Evolutionary conservation across 1,284 basidiomycete species (phyloP).

Genomic region (Trametes polyzona): DNA sequence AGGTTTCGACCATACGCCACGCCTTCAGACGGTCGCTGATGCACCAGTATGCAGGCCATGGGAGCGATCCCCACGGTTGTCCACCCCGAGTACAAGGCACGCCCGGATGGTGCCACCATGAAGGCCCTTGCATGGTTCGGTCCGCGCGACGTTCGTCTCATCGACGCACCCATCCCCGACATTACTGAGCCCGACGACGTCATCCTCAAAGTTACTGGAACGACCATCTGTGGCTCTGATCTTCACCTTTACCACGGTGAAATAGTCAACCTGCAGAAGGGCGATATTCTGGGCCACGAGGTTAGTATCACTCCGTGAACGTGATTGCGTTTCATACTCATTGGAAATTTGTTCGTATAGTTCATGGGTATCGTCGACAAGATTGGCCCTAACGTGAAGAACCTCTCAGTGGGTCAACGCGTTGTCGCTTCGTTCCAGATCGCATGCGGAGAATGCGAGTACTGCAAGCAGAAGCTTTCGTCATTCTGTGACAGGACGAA

Average conservation of each 20-base stretch:
- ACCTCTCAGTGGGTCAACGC: constrained; percentile 63
- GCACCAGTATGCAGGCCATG: constrained; percentile 30
- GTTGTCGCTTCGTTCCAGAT: constrained; percentile 82
- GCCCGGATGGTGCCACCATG: constrained; percentile 59
- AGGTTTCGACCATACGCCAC: constrained; percentile 7
- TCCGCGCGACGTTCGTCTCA: constrained; percentile 51
- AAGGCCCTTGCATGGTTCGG: constrained; percentile 77
- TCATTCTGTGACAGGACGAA: constrained; percentile 78
- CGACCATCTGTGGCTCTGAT: constrained; percentile 74
- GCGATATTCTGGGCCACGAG: constrained; percentile 80
- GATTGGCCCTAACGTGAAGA: constrained; percentile 64
- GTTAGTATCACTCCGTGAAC: constrained; percentile 32
- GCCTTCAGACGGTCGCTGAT: not conserved
- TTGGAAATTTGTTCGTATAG: constrained; percentile 35
- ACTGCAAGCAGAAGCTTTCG: constrained; percentile 73
- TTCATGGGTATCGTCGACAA: constrained; percentile 75
- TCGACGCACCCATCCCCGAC: constrained; percentile 67
- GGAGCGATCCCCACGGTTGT: constrained; percentile 48
- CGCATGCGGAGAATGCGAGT: constrained; percentile 75
- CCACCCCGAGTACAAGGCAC: constrained; percentile 52
- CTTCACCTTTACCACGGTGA: constrained; percentile 70
- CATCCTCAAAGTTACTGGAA: constrained; percentile 69
- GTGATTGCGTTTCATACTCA: not conserved
- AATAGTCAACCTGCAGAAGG: constrained; percentile 69
- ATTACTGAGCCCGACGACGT: constrained; percentile 72